These are phyloP conservation scores for Bretschneidera sinensis DNA, from an alignment of 345 rosid species.

Conservation along the genomic window DNA sequence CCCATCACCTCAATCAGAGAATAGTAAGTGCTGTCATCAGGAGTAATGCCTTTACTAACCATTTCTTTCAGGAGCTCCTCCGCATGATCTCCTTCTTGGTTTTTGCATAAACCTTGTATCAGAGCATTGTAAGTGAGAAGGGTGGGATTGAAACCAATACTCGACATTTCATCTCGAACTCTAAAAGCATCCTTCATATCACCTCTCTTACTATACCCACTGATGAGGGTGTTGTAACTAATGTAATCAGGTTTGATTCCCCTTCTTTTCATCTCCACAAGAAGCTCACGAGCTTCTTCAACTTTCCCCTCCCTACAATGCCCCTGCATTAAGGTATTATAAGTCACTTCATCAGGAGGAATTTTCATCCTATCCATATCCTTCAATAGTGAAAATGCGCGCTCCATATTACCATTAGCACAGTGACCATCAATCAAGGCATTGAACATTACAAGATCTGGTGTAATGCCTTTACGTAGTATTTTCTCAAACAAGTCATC, in stretches of 20 bases:
- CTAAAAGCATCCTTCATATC: conserved; percentile 70
- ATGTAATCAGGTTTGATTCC: conserved; percentile 79
- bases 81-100: conserved; percentile 61
- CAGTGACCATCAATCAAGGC: conserved; percentile 80
- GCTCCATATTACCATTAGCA: conserved; percentile 56
- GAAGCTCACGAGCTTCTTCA: conserved; percentile 77
- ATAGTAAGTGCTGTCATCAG: conserved; percentile 68
- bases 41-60: conserved; percentile 73
- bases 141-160: conserved; percentile 74
- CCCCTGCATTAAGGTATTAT: conserved; percentile 83
- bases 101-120: conserved; percentile 70
- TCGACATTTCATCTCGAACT: conserved; percentile 83
- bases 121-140: conserved; percentile 82
- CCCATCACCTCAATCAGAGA: conserved; percentile 69
- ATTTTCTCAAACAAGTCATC: conserved; percentile 67
- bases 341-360: conserved; percentile 85
- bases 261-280: conserved; percentile 69
- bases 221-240: conserved; percentile 83
- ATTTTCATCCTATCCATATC: conserved; percentile 70
- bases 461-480: conserved; percentile 30
- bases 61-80: conserved; percentile 77
- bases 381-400: conserved; percentile 54
- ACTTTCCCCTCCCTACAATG: conserved; percentile 74
- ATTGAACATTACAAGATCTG: conserved; percentile 74
- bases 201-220: conserved; percentile 82